Base-by-base conservation (phyloP, 2,329 filamentous ascomycete genomes). In the Cucurbitaria berberidis region DNA sequence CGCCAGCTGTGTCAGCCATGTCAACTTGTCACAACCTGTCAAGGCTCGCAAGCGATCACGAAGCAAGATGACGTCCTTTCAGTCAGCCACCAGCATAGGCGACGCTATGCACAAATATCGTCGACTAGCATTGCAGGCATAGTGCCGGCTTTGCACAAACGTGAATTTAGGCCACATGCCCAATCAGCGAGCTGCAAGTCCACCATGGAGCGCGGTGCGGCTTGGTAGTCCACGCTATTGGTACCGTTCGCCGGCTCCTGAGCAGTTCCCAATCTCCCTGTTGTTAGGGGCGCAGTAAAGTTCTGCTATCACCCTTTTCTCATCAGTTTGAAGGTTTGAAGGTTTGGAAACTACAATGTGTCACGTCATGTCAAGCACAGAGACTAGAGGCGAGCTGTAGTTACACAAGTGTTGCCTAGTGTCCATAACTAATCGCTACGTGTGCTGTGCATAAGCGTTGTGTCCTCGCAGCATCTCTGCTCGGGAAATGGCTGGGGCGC, bases 81-180 rank as follows among this genome's bases (percentile, higher is more conserved):
- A 68, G 61, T 64, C 63, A 67, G 64, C 66, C 66, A 68, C 66
- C 24, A 51, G 8, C 19, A 34, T 29, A 36, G 35, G 38, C 40
- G 36, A 24, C 19, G 35, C 35, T 26, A 34, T 36, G 40, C 43
- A 19, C n/a, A 29, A 36, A 49, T 24, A n/a, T n/a, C 30, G 26
- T 27, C 40, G 45, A 48, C 38, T 40, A 26, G 26, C 48, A 11
- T 16, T 49, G 42, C 45, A 44, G 45, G 41, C 49, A 46, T 53
- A 15, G 38, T 55, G 49, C 53, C 48, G 34, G 26, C 40, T 38
- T 34, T 39, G 35, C 19, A 13, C 24, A 34, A 29, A 38, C 18
- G 43, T 30, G n/a, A n/a, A 30, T 19, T 18, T 38, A 16, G 22
- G 30, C n/a, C n/a, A n/a, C 39, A 30, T 21, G 29, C 15, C 22